phyloP scores from a whole-genome alignment of 1,284 basidiomycete species.

The Moesziomyces sp. region DNA sequence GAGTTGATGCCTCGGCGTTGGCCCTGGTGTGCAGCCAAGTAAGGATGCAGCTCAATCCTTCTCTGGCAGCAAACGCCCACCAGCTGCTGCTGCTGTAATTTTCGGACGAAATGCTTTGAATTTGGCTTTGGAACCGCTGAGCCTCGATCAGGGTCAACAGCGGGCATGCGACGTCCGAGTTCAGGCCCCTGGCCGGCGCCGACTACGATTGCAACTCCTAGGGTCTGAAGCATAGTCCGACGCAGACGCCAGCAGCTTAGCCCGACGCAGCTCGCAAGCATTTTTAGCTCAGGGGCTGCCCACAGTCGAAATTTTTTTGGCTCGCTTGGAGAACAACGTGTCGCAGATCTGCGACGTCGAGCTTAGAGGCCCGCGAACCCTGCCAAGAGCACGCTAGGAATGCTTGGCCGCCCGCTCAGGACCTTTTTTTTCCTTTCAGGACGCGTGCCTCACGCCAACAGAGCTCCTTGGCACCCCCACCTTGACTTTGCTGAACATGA shows the following conservation, averaged over 20 bases:
- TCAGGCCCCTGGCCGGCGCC: neutral
- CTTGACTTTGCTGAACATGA: too few relatives aligned
- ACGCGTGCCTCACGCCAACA: too few relatives aligned
- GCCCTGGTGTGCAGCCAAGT: conserved; percentile 6
- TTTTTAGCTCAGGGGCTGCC: conserved; percentile 12
- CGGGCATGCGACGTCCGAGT: too few relatives aligned
- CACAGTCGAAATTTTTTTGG: conserved; percentile 4
- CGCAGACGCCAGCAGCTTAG: neutral
- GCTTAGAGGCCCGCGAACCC: neutral
- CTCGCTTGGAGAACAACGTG: neutral
- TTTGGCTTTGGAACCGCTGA: too few relatives aligned
- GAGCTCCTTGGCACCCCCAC: too few relatives aligned
- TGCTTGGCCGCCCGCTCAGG: conserved; percentile 12
- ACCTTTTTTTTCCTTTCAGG: neutral
- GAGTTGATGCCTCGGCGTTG: conserved; percentile 8
- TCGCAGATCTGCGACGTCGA: too few relatives aligned
- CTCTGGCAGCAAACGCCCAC: conserved; percentile 20
- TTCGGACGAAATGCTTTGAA: conserved; percentile 10
- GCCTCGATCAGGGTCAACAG: too few relatives aligned
- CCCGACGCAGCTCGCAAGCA: conserved; percentile 4
- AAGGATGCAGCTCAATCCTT: conserved; percentile 27
- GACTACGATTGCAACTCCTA: neutral
- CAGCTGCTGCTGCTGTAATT: conserved; percentile 18
- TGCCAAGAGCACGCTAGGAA: conserved; percentile 31
- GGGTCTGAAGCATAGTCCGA: neutral